Percentiles rank a stretch among this genome's conserved stretches.
Conservation (phyloP, 208 protist species). For the Trypanosoma mega region DNA sequence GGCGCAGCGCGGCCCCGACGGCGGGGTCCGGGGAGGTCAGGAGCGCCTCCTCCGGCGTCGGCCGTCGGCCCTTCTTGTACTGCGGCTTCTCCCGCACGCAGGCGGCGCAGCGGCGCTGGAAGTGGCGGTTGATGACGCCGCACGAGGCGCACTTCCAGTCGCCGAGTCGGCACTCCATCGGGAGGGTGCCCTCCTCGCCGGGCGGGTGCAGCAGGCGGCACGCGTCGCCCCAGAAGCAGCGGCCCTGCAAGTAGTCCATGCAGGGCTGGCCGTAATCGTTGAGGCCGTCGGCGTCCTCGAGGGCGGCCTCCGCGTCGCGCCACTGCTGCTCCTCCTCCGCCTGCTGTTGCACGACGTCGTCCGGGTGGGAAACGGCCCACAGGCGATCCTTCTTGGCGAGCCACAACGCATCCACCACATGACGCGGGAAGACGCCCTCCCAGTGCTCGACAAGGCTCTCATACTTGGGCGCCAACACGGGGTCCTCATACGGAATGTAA, state of each 20-base stretch:
- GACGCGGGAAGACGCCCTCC: slow-evolving; percentile 83
- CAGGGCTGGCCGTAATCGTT: slow-evolving; percentile 92
- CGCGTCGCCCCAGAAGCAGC: slow-evolving; percentile 73
- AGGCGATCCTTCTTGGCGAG: slow-evolving; percentile 84
- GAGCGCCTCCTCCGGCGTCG: slow-evolving; percentile 63
- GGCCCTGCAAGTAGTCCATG: slow-evolving; percentile 90
- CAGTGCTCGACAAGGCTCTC: slow-evolving; percentile 90
- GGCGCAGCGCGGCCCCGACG: slow-evolving; percentile 44
- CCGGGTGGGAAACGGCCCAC: slow-evolving; percentile 75
- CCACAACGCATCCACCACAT: slow-evolving; percentile 88
- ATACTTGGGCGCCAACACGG: slow-evolving; percentile 74
- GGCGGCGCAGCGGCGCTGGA: slow-evolving; percentile 85
- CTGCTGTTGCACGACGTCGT: slow-evolving; percentile 62
- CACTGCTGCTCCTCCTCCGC: slow-evolving; percentile 79
- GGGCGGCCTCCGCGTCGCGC: slow-evolving; percentile 61
- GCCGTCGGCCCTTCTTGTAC: slow-evolving; percentile 72
- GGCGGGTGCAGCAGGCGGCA: slow-evolving; percentile 85
- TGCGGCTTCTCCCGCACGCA: slow-evolving; percentile 91
- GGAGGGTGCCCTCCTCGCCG: slow-evolving; percentile 84
- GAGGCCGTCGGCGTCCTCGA: slow-evolving; percentile 85
- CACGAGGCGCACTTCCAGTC: slow-evolving; percentile 91
- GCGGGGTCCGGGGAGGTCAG: slow-evolving; percentile 68
- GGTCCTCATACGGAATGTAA: slow-evolving; percentile 89
- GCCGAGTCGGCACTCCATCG: slow-evolving; percentile 81
- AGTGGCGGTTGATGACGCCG: slow-evolving; percentile 92